phyloP scores from a whole-genome alignment of 352 stramenopile genomes.

The Elongisporangium prolatum region DNA sequence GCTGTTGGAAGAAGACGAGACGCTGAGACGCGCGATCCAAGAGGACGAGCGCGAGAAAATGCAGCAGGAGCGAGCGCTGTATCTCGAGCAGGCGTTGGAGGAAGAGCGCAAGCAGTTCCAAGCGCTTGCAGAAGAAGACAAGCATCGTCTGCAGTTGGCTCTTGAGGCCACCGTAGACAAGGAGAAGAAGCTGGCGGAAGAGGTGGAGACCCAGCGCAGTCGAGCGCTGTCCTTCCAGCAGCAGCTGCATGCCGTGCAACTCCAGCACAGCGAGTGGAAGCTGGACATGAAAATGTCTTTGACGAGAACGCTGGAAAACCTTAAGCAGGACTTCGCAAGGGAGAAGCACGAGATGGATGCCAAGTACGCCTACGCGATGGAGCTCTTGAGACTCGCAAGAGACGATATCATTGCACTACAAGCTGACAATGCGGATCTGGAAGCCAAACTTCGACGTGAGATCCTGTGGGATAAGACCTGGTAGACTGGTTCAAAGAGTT shows the following conservation, averaged over 20 bases:
- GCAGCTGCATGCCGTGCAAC: constrained; percentile 47
- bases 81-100: constrained; percentile 55
- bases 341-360: constrained; percentile 46
- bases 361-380: constrained; percentile 41
- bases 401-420: constrained; percentile 61
- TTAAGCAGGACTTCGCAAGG: constrained; percentile 45
- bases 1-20: constrained; percentile 76
- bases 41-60: constrained; percentile 83
- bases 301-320: constrained; percentile 34
- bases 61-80: constrained; percentile 59
- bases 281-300: constrained; percentile 38
- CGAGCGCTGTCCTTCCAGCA: constrained; percentile 48
- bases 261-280: constrained; percentile 58
- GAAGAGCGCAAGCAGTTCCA: constrained; percentile 61
- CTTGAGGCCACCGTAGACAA: constrained; percentile 59
- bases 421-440: constrained; percentile 48
- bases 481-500: constrained; percentile 7
- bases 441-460: constrained; percentile 36
- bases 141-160: constrained; percentile 37
- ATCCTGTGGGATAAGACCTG: constrained; percentile 32
- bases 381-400: constrained; percentile 47
- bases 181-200: constrained; percentile 71
- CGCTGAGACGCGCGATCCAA: constrained; percentile 68
- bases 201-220: constrained; percentile 58
- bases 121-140: constrained; percentile 51